A percentile compares a stretch with the other conserved stretches of the same genome.
phyloP scores from a whole-genome alignment of 1,284 basidiomycete species.

The Ceratobasidium theobromae region DNA sequence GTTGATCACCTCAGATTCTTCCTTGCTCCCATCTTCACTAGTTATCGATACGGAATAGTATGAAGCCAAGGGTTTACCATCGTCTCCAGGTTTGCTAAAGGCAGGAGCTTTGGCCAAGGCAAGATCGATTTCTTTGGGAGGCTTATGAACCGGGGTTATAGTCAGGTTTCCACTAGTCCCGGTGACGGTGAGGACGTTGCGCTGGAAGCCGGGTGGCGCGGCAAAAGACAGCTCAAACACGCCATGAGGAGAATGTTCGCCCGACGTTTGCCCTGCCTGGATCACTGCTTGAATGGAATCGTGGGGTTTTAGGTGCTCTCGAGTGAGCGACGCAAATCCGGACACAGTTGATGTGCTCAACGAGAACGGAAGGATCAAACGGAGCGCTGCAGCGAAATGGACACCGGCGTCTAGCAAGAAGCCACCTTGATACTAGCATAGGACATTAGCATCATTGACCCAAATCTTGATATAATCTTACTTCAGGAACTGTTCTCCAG shows the following conservation, averaged over 20 bases:
- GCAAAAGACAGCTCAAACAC: conserved; percentile 59
- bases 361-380: conserved; percentile 56
- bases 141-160: conserved; percentile 44
- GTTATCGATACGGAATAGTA: conserved; percentile 37
- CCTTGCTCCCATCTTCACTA: conserved; percentile 48
- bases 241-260: conserved; percentile 59
- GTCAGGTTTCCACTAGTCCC: conserved; percentile 62
- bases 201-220: conserved; percentile 48
- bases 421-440: conserved; percentile 75
- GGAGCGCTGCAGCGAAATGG: conserved; percentile 63
- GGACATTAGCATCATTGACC: conserved; percentile 26
- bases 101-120: conserved; percentile 21
- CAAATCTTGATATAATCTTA: conserved; percentile 43
- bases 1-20: conserved; percentile 51
- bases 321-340: conserved; percentile 66
- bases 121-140: conserved; percentile 37
- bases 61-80: not conserved
- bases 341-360: conserved; percentile 55
- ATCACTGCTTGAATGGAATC: conserved; percentile 62
- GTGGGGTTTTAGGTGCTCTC: conserved; percentile 67
- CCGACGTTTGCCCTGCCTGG: conserved; percentile 40
- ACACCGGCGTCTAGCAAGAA: conserved; percentile 66
- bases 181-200: conserved; percentile 53
- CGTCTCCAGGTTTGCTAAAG: not conserved
- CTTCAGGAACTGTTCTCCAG: conserved; percentile 80